A percentile compares a stretch with the other conserved stretches of the same genome.
These are phyloP conservation scores for Sequoia sempervirens DNA, from an alignment of 75 land plant genomes.

Conservation along the genomic window DNA sequence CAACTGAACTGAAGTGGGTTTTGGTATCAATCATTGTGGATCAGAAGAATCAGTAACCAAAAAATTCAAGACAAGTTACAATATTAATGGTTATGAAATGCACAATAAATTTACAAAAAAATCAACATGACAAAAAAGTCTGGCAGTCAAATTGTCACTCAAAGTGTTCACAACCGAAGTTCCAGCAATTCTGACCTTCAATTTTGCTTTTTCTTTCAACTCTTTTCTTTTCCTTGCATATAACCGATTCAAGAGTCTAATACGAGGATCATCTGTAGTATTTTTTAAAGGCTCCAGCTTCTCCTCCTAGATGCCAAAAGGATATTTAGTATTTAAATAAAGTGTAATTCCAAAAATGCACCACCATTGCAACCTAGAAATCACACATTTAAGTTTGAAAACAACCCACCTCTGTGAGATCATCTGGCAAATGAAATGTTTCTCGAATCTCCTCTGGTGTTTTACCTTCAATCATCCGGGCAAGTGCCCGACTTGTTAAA, in stretches of 20 bases:
- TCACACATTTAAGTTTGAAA: neutral
- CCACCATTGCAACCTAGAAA: neutral
- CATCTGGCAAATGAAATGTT: slow-evolving; percentile 92
- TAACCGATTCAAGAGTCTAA: slow-evolving; percentile 77
- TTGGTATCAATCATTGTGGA: neutral
- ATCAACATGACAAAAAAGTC: neutral
- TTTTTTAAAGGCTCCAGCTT: slow-evolving; percentile 91
- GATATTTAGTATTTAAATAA: neutral
- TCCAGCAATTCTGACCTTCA: slow-evolving; percentile 48
- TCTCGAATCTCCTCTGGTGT: slow-evolving; percentile 95
- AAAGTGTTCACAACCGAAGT: neutral
- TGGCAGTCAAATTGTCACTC: neutral
- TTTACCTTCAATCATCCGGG: slow-evolving; percentile 96
- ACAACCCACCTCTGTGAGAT: slow-evolving; percentile 78
- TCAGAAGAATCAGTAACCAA: neutral
- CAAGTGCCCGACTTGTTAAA: slow-evolving; percentile 90
- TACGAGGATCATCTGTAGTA: slow-evolving; percentile 86
- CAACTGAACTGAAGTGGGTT: neutral
- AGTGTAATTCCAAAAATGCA: neutral
- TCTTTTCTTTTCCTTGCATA: slow-evolving; percentile 96
- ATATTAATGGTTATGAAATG: neutral
- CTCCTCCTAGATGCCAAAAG: slow-evolving; percentile 53
- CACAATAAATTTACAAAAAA: neutral
- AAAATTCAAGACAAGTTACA: neutral
- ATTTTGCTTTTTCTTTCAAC: slow-evolving; percentile 74